Evolutionary conservation across 176 grass and related monocot genomes (phyloP).

Genomic region (Melocanna baccifera): DNA sequence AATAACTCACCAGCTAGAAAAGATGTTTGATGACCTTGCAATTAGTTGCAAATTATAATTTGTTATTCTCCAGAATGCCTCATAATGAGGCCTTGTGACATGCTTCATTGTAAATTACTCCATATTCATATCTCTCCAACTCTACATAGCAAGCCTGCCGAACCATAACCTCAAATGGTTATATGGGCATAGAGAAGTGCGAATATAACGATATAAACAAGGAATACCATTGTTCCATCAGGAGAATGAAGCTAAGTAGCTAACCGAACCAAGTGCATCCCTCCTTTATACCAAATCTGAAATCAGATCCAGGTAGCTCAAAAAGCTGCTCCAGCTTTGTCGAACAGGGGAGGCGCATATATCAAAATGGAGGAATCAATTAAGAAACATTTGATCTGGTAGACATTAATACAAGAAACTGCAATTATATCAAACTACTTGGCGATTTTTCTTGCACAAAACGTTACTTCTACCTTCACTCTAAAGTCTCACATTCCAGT

Average conservation of each 20-base stretch:
- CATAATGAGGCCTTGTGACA: background rate
- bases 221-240: background rate
- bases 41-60: background rate
- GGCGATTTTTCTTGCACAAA: slow-evolving; percentile 1
- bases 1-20: background rate
- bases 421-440: slow-evolving; percentile 10
- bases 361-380: slow-evolving; percentile 2
- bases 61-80: slow-evolving; percentile 3
- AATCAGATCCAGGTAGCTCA: slow-evolving; percentile 2
- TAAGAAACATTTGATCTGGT: slow-evolving; percentile 4
- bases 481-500: background rate
- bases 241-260: background rate
- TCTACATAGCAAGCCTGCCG: background rate
- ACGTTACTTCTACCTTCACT: background rate
- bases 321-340: background rate
- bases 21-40: background rate
- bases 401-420: background rate
- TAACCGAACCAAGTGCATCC: background rate
- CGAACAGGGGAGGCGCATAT: background rate
- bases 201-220: slow-evolving; percentile 4
- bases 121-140: background rate
- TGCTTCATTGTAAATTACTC: background rate
- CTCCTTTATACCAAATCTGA: background rate
- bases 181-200: background rate
- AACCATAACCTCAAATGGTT: background rate